Evolutionary conservation across 108 stramenopile species (phyloP).

Genomic region (Schizochytrium sp.): DNA sequence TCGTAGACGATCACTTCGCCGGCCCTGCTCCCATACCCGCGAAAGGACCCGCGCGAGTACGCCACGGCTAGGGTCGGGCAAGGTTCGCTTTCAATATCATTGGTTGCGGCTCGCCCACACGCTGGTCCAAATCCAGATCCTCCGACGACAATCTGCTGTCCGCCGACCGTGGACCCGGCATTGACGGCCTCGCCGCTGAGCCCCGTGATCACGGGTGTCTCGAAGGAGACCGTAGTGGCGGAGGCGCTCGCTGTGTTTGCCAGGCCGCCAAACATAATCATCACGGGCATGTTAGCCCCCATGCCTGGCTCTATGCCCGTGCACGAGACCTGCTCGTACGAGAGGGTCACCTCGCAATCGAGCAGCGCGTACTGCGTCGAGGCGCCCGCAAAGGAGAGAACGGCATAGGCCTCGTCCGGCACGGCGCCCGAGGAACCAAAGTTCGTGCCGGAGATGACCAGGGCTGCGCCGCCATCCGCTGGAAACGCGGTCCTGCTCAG

Average conservation of each 20-base stretch:
- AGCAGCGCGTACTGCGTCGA: neutral
- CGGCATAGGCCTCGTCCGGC: neutral
- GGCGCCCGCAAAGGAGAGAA: neutral
- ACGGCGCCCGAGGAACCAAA: neutral
- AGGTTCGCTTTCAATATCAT: neutral
- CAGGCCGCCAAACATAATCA: conserved; percentile 17
- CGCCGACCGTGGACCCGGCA: conserved; percentile 15
- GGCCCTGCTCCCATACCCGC: neutral
- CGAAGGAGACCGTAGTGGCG: neutral
- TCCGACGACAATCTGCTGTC: conserved; percentile 8
- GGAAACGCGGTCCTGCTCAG: neutral
- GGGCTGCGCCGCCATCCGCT: neutral
- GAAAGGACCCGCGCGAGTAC: neutral
- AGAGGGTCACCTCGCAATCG: neutral
- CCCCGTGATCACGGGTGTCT: neutral
- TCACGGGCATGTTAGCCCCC: neutral
- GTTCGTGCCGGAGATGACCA: conserved; percentile 22
- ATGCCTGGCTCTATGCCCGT: conserved; percentile 18
- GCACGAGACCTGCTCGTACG: conserved; percentile 24
- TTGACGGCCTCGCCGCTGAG: conserved; percentile 16
- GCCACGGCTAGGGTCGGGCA: neutral
- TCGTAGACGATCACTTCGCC: neutral
- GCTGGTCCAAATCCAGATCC: conserved; percentile 21
- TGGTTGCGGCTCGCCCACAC: neutral
- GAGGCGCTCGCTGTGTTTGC: neutral